These are phyloP conservation scores for Podaxis carcinomalis DNA, from an alignment of 768 basidiomycete species.

Conservation along the genomic window DNA sequence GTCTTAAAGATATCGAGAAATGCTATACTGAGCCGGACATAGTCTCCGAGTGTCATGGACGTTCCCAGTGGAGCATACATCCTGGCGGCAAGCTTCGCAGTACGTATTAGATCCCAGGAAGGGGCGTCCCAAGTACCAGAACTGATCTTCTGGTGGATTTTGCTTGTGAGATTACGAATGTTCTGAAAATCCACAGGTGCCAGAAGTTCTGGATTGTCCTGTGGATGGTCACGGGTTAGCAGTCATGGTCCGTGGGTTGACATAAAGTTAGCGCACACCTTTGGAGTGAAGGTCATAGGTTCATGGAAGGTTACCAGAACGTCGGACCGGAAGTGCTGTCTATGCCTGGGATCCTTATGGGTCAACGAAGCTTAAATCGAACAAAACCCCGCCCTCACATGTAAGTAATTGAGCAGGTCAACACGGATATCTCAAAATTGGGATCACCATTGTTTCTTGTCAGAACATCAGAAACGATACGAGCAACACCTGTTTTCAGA, in stretches of 20 bases:
- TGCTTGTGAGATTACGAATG: slow-evolving; percentile 56
- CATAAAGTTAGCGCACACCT: slow-evolving; percentile 32
- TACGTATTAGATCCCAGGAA: slow-evolving; percentile 74
- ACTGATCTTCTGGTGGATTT: slow-evolving; percentile 66
- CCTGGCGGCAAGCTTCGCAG: slow-evolving; percentile 70
- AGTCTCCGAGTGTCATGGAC: slow-evolving; percentile 77
- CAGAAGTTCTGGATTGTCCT: slow-evolving; percentile 72
- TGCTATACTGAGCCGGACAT: slow-evolving; percentile 68
- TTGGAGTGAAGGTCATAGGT: slow-evolving; percentile 61
- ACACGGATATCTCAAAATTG: slow-evolving; percentile 66
- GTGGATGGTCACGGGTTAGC: slow-evolving; percentile 1
- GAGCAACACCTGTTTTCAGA: slow-evolving; percentile 83
- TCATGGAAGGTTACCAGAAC: slow-evolving; percentile 80
- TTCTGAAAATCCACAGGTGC: slow-evolving; percentile 58
- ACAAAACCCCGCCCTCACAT: slow-evolving; percentile 40
- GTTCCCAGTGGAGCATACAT: slow-evolving; percentile 91
- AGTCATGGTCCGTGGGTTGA: background rate
- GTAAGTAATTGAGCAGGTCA: slow-evolving; percentile 80
- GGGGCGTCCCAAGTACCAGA: slow-evolving; percentile 81
- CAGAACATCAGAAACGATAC: slow-evolving; percentile 75
- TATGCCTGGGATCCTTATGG: slow-evolving; percentile 47
- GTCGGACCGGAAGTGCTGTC: slow-evolving; percentile 84
- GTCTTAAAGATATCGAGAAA: slow-evolving; percentile 77
- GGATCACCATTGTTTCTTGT: slow-evolving; percentile 63
- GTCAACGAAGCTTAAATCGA: slow-evolving; percentile 1